Percentiles rank a stretch among this genome's conserved stretches.
Conservation (phyloP, 169 alveolate species). For the Prorocentrum cordatum region DNA sequence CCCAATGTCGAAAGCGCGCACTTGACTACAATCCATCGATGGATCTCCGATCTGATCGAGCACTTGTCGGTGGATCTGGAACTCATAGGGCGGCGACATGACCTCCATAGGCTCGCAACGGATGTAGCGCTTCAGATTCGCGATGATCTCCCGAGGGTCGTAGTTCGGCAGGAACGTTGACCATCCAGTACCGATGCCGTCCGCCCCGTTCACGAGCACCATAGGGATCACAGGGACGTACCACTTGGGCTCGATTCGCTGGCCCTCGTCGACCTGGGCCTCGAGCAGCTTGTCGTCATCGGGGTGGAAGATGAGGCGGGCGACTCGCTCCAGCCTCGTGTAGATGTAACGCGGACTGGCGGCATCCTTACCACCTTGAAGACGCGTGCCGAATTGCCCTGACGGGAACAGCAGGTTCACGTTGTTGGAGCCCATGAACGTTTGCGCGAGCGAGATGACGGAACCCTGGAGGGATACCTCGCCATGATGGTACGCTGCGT, state of each 20-base stretch:
- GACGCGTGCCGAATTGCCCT: constrained; percentile 99
- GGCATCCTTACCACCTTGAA: constrained; percentile 97
- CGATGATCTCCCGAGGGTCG: constrained; percentile 93
- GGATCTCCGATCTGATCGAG: no score
- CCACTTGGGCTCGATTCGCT: constrained; percentile 96
- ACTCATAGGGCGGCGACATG: no score
- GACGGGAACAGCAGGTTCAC: constrained; percentile 72
- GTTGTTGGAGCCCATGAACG: constrained; percentile 86
- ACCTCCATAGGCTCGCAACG: constrained; percentile 57
- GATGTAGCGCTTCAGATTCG: constrained; percentile 73
- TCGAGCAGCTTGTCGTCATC: constrained; percentile 86
- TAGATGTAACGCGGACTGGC: constrained; percentile 90
- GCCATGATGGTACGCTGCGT: constrained; percentile 99
- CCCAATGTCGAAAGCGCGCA: no score
- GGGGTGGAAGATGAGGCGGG: constrained; percentile 86
- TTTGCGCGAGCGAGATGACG: constrained; percentile 38
- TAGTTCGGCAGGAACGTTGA: constrained; percentile 89
- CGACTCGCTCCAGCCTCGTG: constrained; percentile 83
- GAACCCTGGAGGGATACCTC: constrained; percentile 85
- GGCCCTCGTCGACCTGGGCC: constrained; percentile 91
- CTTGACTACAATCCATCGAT: no score
- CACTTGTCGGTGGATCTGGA: no score
- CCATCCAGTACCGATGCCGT: constrained; percentile 98
- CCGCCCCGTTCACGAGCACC: constrained; percentile 97
- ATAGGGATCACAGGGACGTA: constrained; percentile 98